Evolutionary conservation across 2,329 filamentous ascomycete species (phyloP), one percentile per base, ranked within the genome.

Genomic region (Trichoderma atroviride): DNA sequence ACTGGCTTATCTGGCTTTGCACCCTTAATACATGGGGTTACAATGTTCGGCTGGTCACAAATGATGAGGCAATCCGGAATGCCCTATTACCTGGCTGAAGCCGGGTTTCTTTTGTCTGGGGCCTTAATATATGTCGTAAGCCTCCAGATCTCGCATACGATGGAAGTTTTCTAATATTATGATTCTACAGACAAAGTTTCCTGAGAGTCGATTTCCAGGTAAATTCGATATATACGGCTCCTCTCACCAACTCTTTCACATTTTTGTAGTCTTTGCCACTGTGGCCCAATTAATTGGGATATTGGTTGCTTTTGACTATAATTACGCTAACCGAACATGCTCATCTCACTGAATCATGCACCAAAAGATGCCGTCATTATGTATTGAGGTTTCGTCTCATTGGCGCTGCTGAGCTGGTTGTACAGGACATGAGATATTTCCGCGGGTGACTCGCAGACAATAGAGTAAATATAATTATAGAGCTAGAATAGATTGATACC

Each of bases 51-150:
- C 27, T 65, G 40, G 35, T 19, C 62, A 13, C 62, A 65, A 47
- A 65, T 65, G 62, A 65, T 65, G 62, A 65, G 57, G 10, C 62
- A 65, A 33, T 65, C 62, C 13, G 62, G 62, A 31, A 33, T 65
- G 35, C 62, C 62, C 35, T 65, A 65, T 57, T 65, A 65, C 35
- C 35, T 65, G 27, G 22, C 43, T 19, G 62, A 65, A 33, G 62
- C 35, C 24, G 62, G 52, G 33, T 65, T 43, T 24, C 62, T 65
- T 47, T 27, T 65, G 62, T 52, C 57, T 47, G 62, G 62, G 24
- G 62, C 62, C 19, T 47, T 65, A n/a, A 5, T 65, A 11, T 65
- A 65, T 47, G 62, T 33, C 19, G 62, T 65, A 65, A 57, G 62
- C 13, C 19, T 56, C 52, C 35, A 57, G 5, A 27, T 2, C 35